Base-by-base conservation (phyloP, 805 yeast species). In the Spencermartinsiella europaea region DNA sequence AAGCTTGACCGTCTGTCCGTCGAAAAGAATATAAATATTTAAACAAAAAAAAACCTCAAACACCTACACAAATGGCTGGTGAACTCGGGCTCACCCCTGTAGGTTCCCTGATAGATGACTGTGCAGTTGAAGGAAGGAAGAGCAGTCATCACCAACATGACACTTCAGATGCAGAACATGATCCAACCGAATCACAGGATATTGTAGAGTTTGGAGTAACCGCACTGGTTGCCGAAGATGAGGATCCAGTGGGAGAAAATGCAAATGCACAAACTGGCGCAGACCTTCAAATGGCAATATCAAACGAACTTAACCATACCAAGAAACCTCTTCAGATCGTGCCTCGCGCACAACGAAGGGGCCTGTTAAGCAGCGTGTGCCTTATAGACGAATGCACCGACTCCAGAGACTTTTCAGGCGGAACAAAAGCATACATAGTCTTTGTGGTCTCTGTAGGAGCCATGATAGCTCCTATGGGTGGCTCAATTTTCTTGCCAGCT, bases 391-490 rank as follows among this genome's bases (percentile, higher is more conserved):
- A 87, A 61, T 81, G 80, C 56, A 75, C 76, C 39, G 87, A 87
- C 57, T 82, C 95, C 1, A 66, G 88, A 47, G 76, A 76, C 14
- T 79, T 82, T 55, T 81, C 88, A 3, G 47, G 54, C 0, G 48
- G 49, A 1, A 58, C 73, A 45, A 85, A 86, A 57, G 57, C 64
- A 42, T 45, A 72, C n/a, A 69, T 87, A 38, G 84, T 85, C 0
- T 67, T 76, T 28, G 68, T 85, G 14, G 78, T 86, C 41, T 90
- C 91, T 0, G 66, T 76, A 48, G 89, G 90, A 4, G 84, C 90
- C 1, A 67, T 83, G 60, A 75, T 84, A 45, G 95, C 95, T 0
- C 95, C 96, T 4, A 84, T 87, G 93, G 95, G 93, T 10, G 82
- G 93, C 0, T 82, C 93, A 0, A 85, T 87, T 42, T 71, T 87